Conservation (phyloP, 1,284 basidiomycete genomes). For the Wallemia hederae region DNA sequence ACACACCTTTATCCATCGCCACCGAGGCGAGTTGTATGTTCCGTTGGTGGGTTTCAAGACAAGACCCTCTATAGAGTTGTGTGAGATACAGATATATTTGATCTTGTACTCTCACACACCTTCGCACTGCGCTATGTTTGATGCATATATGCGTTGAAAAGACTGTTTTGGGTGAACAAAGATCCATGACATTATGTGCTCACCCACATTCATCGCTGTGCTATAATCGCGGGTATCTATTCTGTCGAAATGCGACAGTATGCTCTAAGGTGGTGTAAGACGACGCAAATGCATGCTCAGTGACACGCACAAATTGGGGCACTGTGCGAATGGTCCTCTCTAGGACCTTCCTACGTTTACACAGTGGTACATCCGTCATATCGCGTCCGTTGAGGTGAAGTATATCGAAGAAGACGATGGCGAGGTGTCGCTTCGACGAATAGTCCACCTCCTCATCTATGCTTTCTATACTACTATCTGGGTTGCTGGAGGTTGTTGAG, state of each 20-base stretch:
- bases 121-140: constrained; percentile 21
- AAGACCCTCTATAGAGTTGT: constrained; percentile 22
- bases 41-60: constrained; percentile 45
- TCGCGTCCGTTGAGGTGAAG: constrained; percentile 31
- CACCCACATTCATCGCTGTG: constrained; percentile 7
- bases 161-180: constrained; percentile 4
- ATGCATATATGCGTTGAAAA: constrained; percentile 25
- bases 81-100: constrained; percentile 17
- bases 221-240: constrained; percentile 15
- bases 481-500: not conserved
- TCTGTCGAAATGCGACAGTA: constrained; percentile 26
- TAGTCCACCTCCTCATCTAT: not conserved
- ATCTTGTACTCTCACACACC: constrained; percentile 7
- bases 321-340: constrained; percentile 26
- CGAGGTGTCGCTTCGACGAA: constrained; percentile 25
- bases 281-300: not conserved
- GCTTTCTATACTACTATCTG: not conserved
- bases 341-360: constrained; percentile 27
- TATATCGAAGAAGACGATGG: constrained; percentile 57
- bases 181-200: constrained; percentile 1
- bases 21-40: constrained; percentile 28
- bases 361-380: constrained; percentile 28
- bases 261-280: constrained; percentile 10
- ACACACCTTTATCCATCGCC: constrained; percentile 45
- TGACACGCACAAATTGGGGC: constrained; percentile 23